Evolutionary conservation across 1,284 basidiomycete species (phyloP).

Genomic region (Fomitopsis palustris): DNA sequence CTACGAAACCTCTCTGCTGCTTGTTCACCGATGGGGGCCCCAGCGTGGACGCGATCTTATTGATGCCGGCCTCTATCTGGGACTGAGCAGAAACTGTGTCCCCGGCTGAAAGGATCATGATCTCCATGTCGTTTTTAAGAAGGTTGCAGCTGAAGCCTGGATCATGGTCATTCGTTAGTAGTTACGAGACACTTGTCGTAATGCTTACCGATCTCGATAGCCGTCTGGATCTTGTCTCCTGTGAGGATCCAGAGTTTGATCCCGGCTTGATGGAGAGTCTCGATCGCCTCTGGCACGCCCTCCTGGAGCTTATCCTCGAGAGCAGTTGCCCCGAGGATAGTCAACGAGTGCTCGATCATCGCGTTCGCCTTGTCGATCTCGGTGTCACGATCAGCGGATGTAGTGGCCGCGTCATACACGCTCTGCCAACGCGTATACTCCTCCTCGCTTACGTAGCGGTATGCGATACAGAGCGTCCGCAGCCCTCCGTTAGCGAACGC

Average conservation of each 20-base stretch:
- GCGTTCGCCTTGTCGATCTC: conserved; percentile 89
- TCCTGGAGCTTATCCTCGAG: conserved; percentile 97
- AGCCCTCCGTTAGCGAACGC: conserved; percentile 91
- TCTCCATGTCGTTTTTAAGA: conserved; percentile 87
- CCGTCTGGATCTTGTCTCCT: conserved; percentile 96
- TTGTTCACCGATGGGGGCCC: conserved; percentile 60
- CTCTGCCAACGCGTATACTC: conserved; percentile 85
- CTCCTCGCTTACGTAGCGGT: conserved; percentile 75
- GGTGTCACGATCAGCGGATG: conserved; percentile 81
- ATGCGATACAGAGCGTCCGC: conserved; percentile 89
- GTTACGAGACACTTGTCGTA: neutral
- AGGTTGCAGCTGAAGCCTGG: conserved; percentile 85
- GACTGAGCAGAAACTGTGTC: conserved; percentile 70
- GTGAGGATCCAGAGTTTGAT: conserved; percentile 98
- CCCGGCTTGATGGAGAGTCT: conserved; percentile 86
- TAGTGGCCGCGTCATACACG: conserved; percentile 78
- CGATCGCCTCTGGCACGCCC: conserved; percentile 95
- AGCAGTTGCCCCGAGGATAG: conserved; percentile 90
- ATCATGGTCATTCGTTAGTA: neutral
- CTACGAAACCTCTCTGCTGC: conserved; percentile 61
- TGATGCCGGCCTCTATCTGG: conserved; percentile 90
- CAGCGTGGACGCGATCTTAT: conserved; percentile 87
- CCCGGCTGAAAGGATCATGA: conserved; percentile 95
- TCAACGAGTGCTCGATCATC: conserved; percentile 77
- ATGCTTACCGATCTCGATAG: conserved; percentile 82